Evolutionary conservation across 2,329 filamentous ascomycete species (phyloP), one percentile per base, ranked within the genome.

Genomic region (Pseudogymnoascus sp.): DNA sequence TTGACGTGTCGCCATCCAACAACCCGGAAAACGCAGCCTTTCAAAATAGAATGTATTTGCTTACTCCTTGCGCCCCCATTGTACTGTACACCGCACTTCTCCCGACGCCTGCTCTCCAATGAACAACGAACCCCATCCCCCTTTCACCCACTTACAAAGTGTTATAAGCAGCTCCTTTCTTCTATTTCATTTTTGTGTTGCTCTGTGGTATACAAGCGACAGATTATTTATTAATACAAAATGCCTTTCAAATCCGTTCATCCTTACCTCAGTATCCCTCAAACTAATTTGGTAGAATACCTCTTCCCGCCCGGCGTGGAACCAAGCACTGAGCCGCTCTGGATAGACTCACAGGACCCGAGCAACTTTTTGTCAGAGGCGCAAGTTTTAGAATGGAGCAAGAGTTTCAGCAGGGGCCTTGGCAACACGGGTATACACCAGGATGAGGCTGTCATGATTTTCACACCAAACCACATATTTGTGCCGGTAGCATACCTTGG

Each of bases 401-500:
- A 79, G 68, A 74, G 81, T 63, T 68, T 85, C n/a, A 79, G 77
- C 0, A 72, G 75, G 38, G 82, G 82, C 3, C 73, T 85, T 12
- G 74, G 81, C 59, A 73, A 69, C 2, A 68, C 81, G 6, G 80
- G 79, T 0, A 64, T 84, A 6, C 68, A 76, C 62, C 74, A 72
- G 60, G 79, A 79, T 11, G 82, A 84, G 61, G 79, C 82, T 2
- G 79, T 83, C 33, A 77, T 84, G 76, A 76, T 83, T 46, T 82
- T 79, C 67, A 80, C 79, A 0, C 77, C 79, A 2, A 85, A 84
- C 68, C 80, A 83, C 65, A 78, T 85, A 40, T 82, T 81, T 66
- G 77, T 84, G 1, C 82, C 82, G 0, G 79, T 80, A 3, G 79
- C 79, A 12, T 84, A 83, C 67, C 73, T 84, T 4, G 82, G 80